Percentiles rank a stretch among this genome's conserved stretches.
Conservation (phyloP, 148 eudicot genomes). For the Rhododendron mucronatum region DNA sequence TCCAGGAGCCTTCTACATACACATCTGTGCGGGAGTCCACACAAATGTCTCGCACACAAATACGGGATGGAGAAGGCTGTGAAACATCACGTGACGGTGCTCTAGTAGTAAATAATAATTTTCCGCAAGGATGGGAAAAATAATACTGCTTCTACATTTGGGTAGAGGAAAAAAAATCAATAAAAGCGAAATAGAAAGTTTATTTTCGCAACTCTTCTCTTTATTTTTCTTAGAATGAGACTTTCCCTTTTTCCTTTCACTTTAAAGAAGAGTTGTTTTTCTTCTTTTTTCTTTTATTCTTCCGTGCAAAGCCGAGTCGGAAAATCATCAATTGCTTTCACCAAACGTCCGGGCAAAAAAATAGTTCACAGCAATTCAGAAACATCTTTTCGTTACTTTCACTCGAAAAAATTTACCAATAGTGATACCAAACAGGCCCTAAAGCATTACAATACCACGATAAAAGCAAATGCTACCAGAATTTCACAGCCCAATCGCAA, state of each 20-base stretch:
- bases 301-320: not conserved
- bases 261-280: not conserved
- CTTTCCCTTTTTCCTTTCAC: not conserved
- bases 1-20: not conserved
- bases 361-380: not conserved
- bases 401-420: too few species aligned
- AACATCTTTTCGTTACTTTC: too few species aligned
- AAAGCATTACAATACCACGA: too few species aligned
- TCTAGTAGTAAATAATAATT: too few species aligned
- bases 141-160: not conserved
- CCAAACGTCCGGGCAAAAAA: too few species aligned
- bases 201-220: not conserved
- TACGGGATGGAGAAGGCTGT: too few species aligned
- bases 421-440: not conserved
- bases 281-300: too few species aligned
- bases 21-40: too few species aligned
- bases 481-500: not conserved
- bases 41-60: too few species aligned
- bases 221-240: not conserved
- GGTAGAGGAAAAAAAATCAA: not conserved
- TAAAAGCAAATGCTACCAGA: not conserved
- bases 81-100: too few species aligned
- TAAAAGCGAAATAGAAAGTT: not conserved
- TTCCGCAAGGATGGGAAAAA: not conserved
- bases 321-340: too few species aligned